Evolutionary conservation across 225 moss, liverwort and hornwort genomes (phyloP).

Genomic region (Rhytidiadelphus loreus): DNA sequence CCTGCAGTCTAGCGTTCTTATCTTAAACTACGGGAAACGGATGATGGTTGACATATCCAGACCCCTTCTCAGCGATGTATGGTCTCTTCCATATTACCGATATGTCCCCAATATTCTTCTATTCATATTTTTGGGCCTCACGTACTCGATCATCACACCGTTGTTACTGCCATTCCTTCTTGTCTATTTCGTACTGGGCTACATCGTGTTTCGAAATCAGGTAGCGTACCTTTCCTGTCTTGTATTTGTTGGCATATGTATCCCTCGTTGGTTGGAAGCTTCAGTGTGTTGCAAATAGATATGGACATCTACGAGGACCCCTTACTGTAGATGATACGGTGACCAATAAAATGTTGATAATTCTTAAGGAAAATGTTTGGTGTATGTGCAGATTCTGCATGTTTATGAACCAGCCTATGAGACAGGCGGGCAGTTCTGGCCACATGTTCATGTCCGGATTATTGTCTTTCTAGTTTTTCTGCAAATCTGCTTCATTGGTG

Average conservation of each 20-base stretch:
- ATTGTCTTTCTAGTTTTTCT: constrained; percentile 52
- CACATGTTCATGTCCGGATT: constrained; percentile 75
- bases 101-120: constrained; percentile 69
- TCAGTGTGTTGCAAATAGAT: neutral
- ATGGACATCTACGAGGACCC: neutral
- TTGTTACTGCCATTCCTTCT: constrained; percentile 81
- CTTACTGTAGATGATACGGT: neutral
- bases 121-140: constrained; percentile 74
- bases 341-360: neutral
- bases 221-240: constrained; percentile 4
- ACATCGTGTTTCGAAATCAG: constrained; percentile 89
- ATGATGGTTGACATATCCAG: constrained; percentile 34
- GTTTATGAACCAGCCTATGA: constrained; percentile 90
- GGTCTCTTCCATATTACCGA: constrained; percentile 67
- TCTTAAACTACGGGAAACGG: constrained; percentile 55
- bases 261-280: neutral
- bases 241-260: neutral
- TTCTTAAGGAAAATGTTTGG: neutral
- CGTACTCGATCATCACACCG: constrained; percentile 86
- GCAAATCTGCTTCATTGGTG: constrained; percentile 86
- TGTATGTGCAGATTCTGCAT: constrained; percentile 62
- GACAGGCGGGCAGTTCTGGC: constrained; percentile 94
- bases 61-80: constrained; percentile 53
- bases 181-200: constrained; percentile 75
- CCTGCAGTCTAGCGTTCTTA: constrained; percentile 52